phyloP scores from a whole-genome alignment of 2,329 filamentous ascomycete species.

The Clarireedia homoeocarpa region DNA sequence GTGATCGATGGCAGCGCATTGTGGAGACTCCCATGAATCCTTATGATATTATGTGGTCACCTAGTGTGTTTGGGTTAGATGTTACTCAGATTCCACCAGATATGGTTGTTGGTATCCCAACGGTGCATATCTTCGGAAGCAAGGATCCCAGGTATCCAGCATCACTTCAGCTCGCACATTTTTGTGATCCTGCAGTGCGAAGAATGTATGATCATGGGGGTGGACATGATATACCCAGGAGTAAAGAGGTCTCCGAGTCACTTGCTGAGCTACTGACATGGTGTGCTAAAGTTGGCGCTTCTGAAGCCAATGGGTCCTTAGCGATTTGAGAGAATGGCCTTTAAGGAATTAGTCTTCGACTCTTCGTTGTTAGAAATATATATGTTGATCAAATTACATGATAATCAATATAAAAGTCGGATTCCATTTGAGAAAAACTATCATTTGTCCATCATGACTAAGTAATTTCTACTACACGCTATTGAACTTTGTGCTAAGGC shows the following conservation, averaged over 20 bases:
- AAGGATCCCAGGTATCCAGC: conserved; percentile 35
- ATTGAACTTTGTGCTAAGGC: too few species aligned
- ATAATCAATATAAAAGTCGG: too few species aligned
- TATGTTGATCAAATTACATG: too few species aligned
- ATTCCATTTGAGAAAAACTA: too few species aligned
- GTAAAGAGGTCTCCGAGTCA: conserved; percentile 24
- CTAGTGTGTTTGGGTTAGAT: neutral
- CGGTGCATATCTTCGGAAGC: conserved; percentile 35
- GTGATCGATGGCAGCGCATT: conserved; percentile 8
- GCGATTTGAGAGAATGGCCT: too few species aligned
- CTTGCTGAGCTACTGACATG: conserved; percentile 25
- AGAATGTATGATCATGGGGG: conserved; percentile 34
- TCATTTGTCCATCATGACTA: too few species aligned
- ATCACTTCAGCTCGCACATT: conserved; percentile 31
- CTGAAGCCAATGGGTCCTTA: too few species aligned
- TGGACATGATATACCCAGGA: conserved; percentile 37
- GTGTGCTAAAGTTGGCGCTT: neutral
- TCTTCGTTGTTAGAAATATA: too few species aligned
- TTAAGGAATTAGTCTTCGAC: too few species aligned
- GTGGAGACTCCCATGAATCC: conserved; percentile 4
- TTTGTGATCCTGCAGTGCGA: conserved; percentile 26
- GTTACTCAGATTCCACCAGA: conserved; percentile 4
- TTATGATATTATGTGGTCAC: neutral
- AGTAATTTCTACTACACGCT: too few species aligned
- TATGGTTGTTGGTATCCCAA: conserved; percentile 32